Conservation (phyloP, 2,329 filamentous ascomycete species). For the Cytospora piceae region DNA sequence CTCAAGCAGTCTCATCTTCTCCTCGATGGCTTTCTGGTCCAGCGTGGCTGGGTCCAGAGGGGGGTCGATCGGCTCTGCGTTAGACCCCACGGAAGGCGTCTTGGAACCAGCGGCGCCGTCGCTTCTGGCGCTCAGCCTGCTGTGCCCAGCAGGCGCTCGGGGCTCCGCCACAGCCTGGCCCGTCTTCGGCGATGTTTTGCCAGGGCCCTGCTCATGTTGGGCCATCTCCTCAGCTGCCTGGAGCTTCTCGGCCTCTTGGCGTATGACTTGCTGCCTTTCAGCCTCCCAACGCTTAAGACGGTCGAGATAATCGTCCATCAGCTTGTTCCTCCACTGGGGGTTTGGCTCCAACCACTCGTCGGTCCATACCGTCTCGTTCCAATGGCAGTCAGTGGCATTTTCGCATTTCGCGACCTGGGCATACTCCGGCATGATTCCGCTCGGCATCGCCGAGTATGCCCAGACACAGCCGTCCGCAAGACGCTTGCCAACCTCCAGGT, state of each 20-base stretch:
- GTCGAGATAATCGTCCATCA: constrained; percentile 48
- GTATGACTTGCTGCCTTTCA: constrained; percentile 33
- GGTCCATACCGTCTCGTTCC: constrained; percentile 54
- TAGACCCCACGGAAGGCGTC: constrained; percentile 5
- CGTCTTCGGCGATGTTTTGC: not conserved
- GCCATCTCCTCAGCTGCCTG: constrained; percentile 33
- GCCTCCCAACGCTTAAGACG: constrained; percentile 45
- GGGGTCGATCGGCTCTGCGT: not conserved
- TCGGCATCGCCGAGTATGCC: constrained; percentile 64
- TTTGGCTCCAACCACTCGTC: constrained; percentile 53
- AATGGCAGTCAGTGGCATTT: constrained; percentile 52
- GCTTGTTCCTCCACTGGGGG: constrained; percentile 45
- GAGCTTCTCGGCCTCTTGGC: constrained; percentile 36
- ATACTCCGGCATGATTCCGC: constrained; percentile 68
- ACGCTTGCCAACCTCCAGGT: constrained; percentile 65
- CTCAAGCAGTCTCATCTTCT: constrained; percentile 35
- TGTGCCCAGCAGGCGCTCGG: constrained; percentile 6
- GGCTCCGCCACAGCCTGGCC: not conserved
- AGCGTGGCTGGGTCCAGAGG: constrained; percentile 17
- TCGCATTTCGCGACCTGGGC: constrained; percentile 55
- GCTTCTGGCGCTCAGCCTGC: not conserved
- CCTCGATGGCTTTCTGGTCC: constrained; percentile 28
- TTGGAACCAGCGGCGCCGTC: not conserved
- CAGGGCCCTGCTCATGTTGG: not conserved
- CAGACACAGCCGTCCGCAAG: constrained; percentile 72